Evolutionary conservation across 305 asterid genomes (phyloP).

Genomic region (Plantago coronopus): DNA sequence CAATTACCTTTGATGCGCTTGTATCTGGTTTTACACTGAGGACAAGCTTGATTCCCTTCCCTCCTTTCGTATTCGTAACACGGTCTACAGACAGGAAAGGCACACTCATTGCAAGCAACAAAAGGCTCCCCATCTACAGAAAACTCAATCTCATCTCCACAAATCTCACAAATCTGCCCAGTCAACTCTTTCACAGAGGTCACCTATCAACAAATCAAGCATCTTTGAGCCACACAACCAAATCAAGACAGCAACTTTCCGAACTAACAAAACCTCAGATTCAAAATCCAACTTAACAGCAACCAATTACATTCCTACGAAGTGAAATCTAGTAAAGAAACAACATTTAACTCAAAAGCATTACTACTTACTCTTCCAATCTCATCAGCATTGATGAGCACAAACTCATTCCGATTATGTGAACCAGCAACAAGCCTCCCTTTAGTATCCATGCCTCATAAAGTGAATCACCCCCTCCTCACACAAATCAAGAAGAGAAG

Average conservation of each 20-base stretch:
- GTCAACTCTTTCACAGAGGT: slow-evolving; percentile 47
- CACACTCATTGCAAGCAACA: slow-evolving; percentile 56
- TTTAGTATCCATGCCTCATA: slow-evolving; percentile 50
- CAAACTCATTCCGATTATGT: slow-evolving; percentile 73
- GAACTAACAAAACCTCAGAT: not conserved
- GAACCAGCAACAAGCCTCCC: slow-evolving; percentile 84
- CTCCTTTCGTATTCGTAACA: slow-evolving; percentile 51
- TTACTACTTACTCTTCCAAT: slow-evolving; percentile 54
- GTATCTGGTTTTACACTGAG: slow-evolving; percentile 50
- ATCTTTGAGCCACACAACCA: not conserved
- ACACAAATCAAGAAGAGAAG: slow-evolving; percentile 17
- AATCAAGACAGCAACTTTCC: slow-evolving; percentile 7
- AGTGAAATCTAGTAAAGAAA: not conserved
- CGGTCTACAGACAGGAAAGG: slow-evolving; percentile 46
- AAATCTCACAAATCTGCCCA: slow-evolving; percentile 50
- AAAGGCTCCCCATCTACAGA: slow-evolving; percentile 44
- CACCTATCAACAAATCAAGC: slow-evolving; percentile 33
- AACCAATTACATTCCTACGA: slow-evolving; percentile 3
- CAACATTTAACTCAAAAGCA: slow-evolving; percentile 4
- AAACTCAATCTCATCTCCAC: slow-evolving; percentile 48
- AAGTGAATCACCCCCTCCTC: slow-evolving; percentile 14
- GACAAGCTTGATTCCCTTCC: slow-evolving; percentile 49
- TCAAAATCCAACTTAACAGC: not conserved
- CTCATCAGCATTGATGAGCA: slow-evolving; percentile 77
- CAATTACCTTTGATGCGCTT: slow-evolving; percentile 40